A percentile compares a stretch with the other conserved stretches of the same genome.
Conservation (phyloP, 768 basidiomycete species). For the Tricholoma saponaceum region DNA sequence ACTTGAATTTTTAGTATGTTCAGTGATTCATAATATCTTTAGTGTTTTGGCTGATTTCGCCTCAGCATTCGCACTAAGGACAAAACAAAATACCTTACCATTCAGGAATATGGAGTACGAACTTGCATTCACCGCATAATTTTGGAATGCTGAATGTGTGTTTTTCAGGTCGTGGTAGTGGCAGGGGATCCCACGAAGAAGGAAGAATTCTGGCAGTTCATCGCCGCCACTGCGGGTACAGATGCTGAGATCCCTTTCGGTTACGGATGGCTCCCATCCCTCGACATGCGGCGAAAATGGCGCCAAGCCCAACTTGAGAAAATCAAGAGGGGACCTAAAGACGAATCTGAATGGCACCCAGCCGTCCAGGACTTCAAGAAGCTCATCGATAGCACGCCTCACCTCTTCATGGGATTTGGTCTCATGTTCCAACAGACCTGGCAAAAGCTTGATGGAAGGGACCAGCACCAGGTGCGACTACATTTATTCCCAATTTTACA, state of each 20-base stretch:
- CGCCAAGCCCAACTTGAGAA: background rate
- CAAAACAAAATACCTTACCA: background rate
- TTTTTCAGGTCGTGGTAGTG: background rate
- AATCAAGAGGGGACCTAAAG: background rate
- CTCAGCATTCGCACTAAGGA: background rate
- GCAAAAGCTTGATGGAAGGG: constrained; percentile 1
- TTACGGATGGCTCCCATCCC: background rate
- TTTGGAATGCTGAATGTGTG: background rate
- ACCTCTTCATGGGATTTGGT: constrained; percentile 28
- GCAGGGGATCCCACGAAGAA: background rate
- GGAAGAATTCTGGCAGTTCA: background rate
- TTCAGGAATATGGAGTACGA: background rate
- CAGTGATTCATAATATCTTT: background rate
- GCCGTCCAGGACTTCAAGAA: constrained; percentile 24
- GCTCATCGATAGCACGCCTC: constrained; percentile 23
- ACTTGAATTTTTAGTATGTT: background rate
- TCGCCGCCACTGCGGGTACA: background rate
- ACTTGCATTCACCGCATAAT: background rate
- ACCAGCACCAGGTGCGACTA: constrained; percentile 12
- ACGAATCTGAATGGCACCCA: constrained; percentile 1
- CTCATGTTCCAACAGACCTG: constrained; percentile 27
- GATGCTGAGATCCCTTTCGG: background rate
- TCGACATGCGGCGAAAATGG: background rate
- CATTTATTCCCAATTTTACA: constrained; percentile 21
- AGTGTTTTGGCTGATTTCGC: background rate